These are phyloP conservation scores for Secale cereale DNA, from an alignment of 176 grass and related monocot species.

Conservation along the genomic window DNA sequence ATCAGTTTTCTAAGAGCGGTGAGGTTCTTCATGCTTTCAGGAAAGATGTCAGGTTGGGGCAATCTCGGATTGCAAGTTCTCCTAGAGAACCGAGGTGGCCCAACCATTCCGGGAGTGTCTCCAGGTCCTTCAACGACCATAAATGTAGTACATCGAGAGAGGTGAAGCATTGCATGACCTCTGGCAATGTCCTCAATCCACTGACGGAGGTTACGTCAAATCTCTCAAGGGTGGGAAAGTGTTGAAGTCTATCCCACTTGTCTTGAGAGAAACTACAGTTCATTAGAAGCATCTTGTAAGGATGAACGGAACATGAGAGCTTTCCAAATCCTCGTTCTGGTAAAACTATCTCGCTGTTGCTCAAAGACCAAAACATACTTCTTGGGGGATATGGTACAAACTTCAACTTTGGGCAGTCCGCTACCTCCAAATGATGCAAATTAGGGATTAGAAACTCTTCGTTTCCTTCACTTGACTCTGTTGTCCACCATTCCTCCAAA, in stretches of 20 bases:
- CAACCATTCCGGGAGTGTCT: too few relatives aligned
- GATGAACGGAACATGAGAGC: not conserved
- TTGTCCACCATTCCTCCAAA: too few relatives aligned
- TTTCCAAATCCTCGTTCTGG: too few relatives aligned
- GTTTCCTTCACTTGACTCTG: too few relatives aligned
- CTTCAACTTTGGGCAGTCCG: not conserved
- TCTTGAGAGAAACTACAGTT: not conserved
- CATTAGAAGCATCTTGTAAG: not conserved
- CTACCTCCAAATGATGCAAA: fast-evolving
- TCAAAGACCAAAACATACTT: too few relatives aligned
- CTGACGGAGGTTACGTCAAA: fast-evolving
- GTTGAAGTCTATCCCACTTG: not conserved
- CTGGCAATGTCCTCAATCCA: not conserved
- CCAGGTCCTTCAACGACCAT: fast-evolving
- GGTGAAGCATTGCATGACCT: not conserved
- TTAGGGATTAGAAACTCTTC: constrained; percentile 7
- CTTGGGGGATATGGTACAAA: not conserved
- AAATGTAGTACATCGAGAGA: fast-evolving
- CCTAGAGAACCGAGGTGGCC: too few relatives aligned
- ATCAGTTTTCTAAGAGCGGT: too few relatives aligned
- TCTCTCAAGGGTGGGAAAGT: not conserved
- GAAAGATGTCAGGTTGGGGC: too few relatives aligned
- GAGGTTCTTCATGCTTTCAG: too few relatives aligned
- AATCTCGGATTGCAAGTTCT: too few relatives aligned
- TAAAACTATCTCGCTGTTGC: too few relatives aligned